Conservation (phyloP, 2,329 filamentous ascomycete genomes). For the Pyricularia sp. region DNA sequence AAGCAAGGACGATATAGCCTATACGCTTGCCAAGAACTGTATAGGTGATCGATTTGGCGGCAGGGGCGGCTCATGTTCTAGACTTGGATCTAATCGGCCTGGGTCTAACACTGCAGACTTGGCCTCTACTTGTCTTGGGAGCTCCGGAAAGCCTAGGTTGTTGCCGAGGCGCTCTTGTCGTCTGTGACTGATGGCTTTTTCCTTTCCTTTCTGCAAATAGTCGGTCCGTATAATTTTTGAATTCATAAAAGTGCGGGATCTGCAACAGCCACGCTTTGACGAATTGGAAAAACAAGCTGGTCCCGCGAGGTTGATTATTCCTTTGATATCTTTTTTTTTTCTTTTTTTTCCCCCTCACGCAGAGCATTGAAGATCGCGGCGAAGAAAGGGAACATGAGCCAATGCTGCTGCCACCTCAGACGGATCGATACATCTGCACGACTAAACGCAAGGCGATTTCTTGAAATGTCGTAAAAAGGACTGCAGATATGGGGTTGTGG, state of each 20-base stretch:
- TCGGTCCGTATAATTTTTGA: background rate
- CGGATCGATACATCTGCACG: background rate
- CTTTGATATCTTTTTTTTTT: background rate
- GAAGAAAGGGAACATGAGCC: background rate
- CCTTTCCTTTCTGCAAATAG: background rate
- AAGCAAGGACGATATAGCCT: too few species aligned
- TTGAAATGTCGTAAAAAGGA: background rate
- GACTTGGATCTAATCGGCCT: too few species aligned
- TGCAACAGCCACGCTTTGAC: background rate
- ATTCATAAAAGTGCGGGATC: background rate
- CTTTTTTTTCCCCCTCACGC: too few species aligned
- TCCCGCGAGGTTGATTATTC: background rate
- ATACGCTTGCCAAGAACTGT: too few species aligned
- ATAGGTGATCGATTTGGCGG: too few species aligned
- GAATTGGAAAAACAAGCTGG: background rate
- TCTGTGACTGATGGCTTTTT: background rate
- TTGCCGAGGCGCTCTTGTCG: background rate
- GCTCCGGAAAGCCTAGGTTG: background rate
- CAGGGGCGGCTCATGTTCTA: too few species aligned
- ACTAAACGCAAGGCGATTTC: background rate
- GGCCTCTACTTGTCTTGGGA: too few species aligned
- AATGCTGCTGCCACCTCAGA: background rate
- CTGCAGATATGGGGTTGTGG: background rate
- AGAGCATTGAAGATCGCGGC: background rate
- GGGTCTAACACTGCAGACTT: too few species aligned